Percentiles rank a stretch among this genome's conserved stretches.
These are phyloP conservation scores for Tolypocladium paradoxum DNA, from an alignment of 2,329 filamentous ascomycete genomes.

Conservation along the genomic window DNA sequence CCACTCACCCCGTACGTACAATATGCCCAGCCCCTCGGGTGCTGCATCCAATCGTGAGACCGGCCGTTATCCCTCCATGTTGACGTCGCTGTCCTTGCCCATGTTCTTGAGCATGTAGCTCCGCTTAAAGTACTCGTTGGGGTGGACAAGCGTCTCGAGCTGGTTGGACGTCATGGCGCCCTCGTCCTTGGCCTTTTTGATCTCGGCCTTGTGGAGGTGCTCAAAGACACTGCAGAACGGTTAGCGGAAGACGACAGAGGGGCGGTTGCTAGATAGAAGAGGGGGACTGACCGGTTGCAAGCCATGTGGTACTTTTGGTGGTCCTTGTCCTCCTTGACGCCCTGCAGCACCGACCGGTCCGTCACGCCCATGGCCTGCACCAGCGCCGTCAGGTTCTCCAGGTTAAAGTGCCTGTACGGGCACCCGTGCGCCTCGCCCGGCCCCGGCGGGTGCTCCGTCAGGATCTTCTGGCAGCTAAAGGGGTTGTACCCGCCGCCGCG, in stretches of 20 bases:
- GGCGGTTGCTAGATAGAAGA: not conserved
- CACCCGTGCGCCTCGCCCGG: slow-evolving; percentile 90
- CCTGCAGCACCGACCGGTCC: slow-evolving; percentile 66
- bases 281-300: slow-evolving; percentile 61
- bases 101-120: slow-evolving; percentile 83
- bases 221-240: slow-evolving; percentile 63
- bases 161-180: slow-evolving; percentile 61
- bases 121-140: slow-evolving; percentile 95
- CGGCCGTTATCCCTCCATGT: slow-evolving; percentile 41
- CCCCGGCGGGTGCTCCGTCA: slow-evolving; percentile 79
- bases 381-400: slow-evolving; percentile 72
- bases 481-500: slow-evolving; percentile 81
- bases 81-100: slow-evolving; percentile 42
- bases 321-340: slow-evolving; percentile 79
- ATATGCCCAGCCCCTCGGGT: not conserved
- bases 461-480: slow-evolving; percentile 88
- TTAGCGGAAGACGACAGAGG: not conserved
- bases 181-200: slow-evolving; percentile 67
- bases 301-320: slow-evolving; percentile 88
- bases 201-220: slow-evolving; percentile 66
- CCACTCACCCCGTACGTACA: not conserved
- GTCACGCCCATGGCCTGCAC: slow-evolving; percentile 70
- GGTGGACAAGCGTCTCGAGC: slow-evolving; percentile 90
- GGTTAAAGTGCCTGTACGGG: slow-evolving; percentile 83
- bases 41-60: slow-evolving; percentile 5